Base-by-base conservation (phyloP, 768 basidiomycete species). In the Phlebiopsis flavidoalba region DNA sequence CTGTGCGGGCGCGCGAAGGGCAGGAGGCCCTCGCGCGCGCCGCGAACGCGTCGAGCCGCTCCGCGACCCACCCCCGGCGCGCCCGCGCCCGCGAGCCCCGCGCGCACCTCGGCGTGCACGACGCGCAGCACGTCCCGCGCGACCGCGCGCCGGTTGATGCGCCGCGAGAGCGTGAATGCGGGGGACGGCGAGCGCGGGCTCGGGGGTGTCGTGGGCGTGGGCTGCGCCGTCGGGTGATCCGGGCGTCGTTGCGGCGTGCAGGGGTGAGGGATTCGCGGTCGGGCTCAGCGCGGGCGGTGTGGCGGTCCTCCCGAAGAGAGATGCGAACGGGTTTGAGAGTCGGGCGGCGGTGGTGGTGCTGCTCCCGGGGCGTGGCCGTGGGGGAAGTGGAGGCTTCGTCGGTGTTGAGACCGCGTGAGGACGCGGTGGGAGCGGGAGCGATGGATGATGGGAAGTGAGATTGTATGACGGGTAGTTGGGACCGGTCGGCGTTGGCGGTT, bases 251-350 rank as follows among this genome's bases (percentile, higher is more conserved):
- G 73, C 60, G 62, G 69, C 50, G 1, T 78, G 59, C 1, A 73
- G 64, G 26, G 76, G 62, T 26, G 68, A 54, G 19, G 70, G 63
- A 1, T 71, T 40, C 15, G 66, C 45, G 55, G 65, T 71, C 65
- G 65, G 73, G 62, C 55, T 72, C 11, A n/a, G n/a, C n/a, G 67
- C 65, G 31, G 71, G 71, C 8, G 70, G 71, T 11, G 74, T 64
- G 5, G 76, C 60, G 52, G 73, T 66, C 40, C 74, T 69, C 5
- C 85, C 89, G 65, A 92, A 93, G n/a, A 95, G 79, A 1, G 88
- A 87, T 0, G 90, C 87, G 65, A 95, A 94, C 0, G 91, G 87
- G 66, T 88, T 89, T 26, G 81, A 72, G 11, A 92, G 78, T 0
- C 89, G 79, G 0, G 84, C 78, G 0, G 72, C 59, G 1, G 65